Evolutionary conservation across 169 alveolate genomes (phyloP).

Genomic region (Cryptosporidium ryanae): DNA sequence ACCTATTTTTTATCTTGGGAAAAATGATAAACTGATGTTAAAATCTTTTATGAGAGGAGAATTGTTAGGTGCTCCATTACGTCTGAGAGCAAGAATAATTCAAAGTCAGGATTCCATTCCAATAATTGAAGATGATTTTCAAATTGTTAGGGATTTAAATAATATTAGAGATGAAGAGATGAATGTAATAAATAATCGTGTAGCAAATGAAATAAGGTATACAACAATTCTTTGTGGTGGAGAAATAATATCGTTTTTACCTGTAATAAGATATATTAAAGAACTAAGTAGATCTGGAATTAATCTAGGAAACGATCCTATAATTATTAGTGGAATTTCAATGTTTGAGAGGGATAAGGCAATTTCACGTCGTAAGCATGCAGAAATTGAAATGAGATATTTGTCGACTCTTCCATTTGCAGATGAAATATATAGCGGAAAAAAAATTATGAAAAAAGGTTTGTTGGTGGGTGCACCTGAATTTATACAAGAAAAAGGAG

Average conservation of each 20-base stretch:
- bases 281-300: slow-evolving; percentile 20
- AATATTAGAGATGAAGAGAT: neutral
- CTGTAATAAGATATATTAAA: slow-evolving; percentile 25
- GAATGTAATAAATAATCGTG: slow-evolving; percentile 16
- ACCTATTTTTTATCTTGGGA: slow-evolving; percentile 46
- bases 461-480: slow-evolving; percentile 44
- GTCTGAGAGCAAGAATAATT: slow-evolving; percentile 46
- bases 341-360: slow-evolving; percentile 63
- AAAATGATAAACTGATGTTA: slow-evolving; percentile 23
- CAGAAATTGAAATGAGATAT: slow-evolving; percentile 49
- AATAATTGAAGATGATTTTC: slow-evolving; percentile 56
- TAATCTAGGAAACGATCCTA: slow-evolving; percentile 26
- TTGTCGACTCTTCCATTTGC: slow-evolving; percentile 38
- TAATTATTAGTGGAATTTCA: slow-evolving; percentile 12
- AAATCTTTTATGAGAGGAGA: slow-evolving; percentile 43
- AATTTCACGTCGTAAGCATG: slow-evolving; percentile 28
- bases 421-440: slow-evolving; percentile 48
- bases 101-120: slow-evolving; percentile 9
- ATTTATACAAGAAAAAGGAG: slow-evolving; percentile 12
- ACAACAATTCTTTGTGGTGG: slow-evolving; percentile 60
- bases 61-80: slow-evolving; percentile 44
- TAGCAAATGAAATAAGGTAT: slow-evolving; percentile 56
- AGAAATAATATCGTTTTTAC: slow-evolving; percentile 26
- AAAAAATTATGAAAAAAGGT: slow-evolving; percentile 19
- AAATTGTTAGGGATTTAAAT: neutral